phyloP scores from a whole-genome alignment of 257 asterid species.

The Verbascum thapsus region DNA sequence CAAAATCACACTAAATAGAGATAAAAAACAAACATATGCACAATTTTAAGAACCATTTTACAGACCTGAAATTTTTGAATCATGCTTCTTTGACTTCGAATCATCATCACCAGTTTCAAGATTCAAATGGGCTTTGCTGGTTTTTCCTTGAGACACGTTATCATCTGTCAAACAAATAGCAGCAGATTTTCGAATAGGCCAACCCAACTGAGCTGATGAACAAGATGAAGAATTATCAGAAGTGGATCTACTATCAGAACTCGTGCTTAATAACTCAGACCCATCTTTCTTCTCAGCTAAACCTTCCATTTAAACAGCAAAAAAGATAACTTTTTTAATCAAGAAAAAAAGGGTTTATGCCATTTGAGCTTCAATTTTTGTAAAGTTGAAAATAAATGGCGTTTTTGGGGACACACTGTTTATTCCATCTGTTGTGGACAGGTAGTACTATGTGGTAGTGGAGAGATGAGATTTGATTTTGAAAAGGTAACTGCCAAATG shows the following conservation, averaged over 20 bases:
- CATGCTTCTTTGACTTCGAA: constrained; percentile 41
- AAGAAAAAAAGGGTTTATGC: constrained; percentile 26
- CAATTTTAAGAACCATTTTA: no score
- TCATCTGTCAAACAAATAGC: constrained; percentile 33
- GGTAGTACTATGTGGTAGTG: neutral
- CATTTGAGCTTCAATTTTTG: constrained; percentile 29
- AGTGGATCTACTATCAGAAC: constrained; percentile 46
- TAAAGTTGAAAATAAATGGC: neutral
- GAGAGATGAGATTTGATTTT: constrained; percentile 49
- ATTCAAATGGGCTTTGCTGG: constrained; percentile 27
- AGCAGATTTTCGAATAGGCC: constrained; percentile 71
- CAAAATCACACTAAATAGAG: neutral
- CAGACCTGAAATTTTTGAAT: constrained; percentile 56
- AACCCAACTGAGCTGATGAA: constrained; percentile 50
- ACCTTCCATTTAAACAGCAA: constrained; percentile 48
- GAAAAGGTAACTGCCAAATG: constrained; percentile 50
- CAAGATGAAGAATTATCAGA: constrained; percentile 50
- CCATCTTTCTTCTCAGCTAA: constrained; percentile 40
- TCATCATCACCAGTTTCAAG: constrained; percentile 29
- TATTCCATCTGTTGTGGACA: constrained; percentile 29
- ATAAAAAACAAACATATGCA: neutral
- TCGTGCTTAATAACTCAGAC: no score
- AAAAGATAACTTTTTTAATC: neutral
- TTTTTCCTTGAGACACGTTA: constrained; percentile 37
- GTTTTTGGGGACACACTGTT: constrained; percentile 27